These are phyloP conservation scores for Phaeosphaeriaceae sp. DNA, from an alignment of 2,329 filamentous ascomycete species.

Conservation along the genomic window DNA sequence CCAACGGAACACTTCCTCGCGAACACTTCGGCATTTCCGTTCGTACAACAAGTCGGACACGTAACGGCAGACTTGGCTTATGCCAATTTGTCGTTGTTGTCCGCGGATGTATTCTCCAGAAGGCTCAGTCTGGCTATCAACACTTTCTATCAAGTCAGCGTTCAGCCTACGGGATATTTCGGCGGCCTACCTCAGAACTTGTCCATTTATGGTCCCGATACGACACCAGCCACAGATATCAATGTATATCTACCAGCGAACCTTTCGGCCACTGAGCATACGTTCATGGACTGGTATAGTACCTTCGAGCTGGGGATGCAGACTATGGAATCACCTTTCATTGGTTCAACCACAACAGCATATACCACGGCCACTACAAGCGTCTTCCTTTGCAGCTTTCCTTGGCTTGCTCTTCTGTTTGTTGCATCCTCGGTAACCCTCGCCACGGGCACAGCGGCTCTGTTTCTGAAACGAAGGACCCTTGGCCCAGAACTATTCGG, in stretches of 20 bases:
- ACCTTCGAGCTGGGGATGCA: conserved; percentile 8
- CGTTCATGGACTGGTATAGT: conserved; percentile 26
- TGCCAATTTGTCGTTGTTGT: conserved; percentile 20
- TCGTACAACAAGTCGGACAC: conserved; percentile 17
- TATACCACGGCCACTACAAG: conserved; percentile 12
- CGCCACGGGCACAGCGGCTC: too few species aligned
- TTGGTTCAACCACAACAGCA: conserved; percentile 35
- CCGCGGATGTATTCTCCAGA: conserved; percentile 23
- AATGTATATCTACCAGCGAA: conserved; percentile 30
- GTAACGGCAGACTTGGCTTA: conserved; percentile 2
- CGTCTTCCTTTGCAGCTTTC: conserved; percentile 37
- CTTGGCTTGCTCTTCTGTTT: conserved; percentile 38
- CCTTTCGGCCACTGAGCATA: conserved; percentile 16
- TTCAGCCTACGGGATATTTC: conserved; percentile 31
- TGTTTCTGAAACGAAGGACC: conserved; percentile 35
- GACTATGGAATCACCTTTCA: conserved; percentile 20
- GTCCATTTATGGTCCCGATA: conserved; percentile 35
- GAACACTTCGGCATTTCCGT: conserved; percentile 28
- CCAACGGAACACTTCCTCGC: conserved; percentile 31
- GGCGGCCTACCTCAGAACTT: conserved; percentile 29
- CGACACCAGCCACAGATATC: conserved; percentile 25
- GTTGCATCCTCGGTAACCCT: too few species aligned
- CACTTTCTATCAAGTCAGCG: conserved; percentile 41
- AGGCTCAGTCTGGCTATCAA: conserved; percentile 34
- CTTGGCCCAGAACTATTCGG: conserved; percentile 46